Evolutionary conservation across 2,329 filamentous ascomycete genomes (phyloP), one percentile per base, ranked within the genome.

Genomic region (Aspergillus amoenus): DNA sequence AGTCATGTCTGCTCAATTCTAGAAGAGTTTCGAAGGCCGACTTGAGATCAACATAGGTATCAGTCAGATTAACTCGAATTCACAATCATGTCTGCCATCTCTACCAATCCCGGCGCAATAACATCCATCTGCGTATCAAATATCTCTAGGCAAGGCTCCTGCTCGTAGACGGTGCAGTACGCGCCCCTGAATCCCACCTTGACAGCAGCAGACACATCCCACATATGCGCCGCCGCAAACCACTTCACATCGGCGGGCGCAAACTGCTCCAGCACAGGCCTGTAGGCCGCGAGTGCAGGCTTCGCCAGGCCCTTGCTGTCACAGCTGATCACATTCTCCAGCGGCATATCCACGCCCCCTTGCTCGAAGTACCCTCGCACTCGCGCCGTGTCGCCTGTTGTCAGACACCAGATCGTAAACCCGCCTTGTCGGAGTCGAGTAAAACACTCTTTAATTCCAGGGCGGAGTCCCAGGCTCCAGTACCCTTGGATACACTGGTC

Each of bases 201-300:
- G 47, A 73, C 75, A 8, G 83, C 82, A 3, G 81, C 80, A 17
- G 76, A 75, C 1, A 82, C 82, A 71, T 86, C 83, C 83, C 83
- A 85, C 76, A 82, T 81, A 69, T 85, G 83, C 21, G 82, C 83
- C 1, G 83, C 83, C 1, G 81, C 83, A 66, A 84, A 85, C 82
- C 82, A 85, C 45, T 76, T 76, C 58, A 68, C 59, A 43, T 79
- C 70, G 0, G 71, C 68, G 0, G 64, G 62, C 0, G 62, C 74
- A 55, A 84, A 76, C 48, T 66, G 68, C n/a, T 74, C 73, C 34
- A 80, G 67, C 5, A 81, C 66, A 1, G 75, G 71, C 58, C 68
- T 64, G 61, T 85, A 85, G 0, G 79, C 77, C 24, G 65, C 74
- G 4, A 78, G 68, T 0, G 76, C 78, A 0, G 83, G 83, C 67